Conservation (phyloP, 352 stramenopile genomes). For the Phytophthora sp. region DNA sequence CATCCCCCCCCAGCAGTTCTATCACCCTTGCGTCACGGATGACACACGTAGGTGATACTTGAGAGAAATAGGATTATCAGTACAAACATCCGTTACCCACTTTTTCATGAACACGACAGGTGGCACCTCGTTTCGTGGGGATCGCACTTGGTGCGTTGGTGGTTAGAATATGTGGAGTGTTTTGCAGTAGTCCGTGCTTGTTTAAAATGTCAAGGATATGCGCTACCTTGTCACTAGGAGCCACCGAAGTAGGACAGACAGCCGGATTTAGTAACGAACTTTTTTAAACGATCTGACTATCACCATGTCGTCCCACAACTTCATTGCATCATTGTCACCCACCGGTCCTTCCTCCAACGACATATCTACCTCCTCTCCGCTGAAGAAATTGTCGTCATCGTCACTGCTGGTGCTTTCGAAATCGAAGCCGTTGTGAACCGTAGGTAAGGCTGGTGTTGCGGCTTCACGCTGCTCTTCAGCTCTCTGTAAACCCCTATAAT, state of each 20-base stretch:
- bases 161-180: neutral
- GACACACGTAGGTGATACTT: neutral
- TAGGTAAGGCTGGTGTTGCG: neutral
- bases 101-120: neutral
- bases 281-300: neutral
- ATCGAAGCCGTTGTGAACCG: neutral
- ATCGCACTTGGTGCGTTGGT: neutral
- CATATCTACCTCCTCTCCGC: neutral
- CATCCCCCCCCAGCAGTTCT: neutral
- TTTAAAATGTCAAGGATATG: neutral
- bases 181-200: neutral
- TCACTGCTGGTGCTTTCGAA: neutral
- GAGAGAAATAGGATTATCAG: neutral
- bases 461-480: neutral
- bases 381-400: neutral
- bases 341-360: neutral
- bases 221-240: neutral
- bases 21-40: neutral
- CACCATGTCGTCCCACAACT: neutral
- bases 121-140: neutral
- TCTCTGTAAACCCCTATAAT: neutral
- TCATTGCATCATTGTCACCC: neutral
- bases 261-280: neutral
- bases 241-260: neutral
- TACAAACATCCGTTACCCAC: neutral